These are phyloP conservation scores for Globisporangium abappressorium DNA, from an alignment of 352 stramenopile species.

Conservation along the genomic window DNA sequence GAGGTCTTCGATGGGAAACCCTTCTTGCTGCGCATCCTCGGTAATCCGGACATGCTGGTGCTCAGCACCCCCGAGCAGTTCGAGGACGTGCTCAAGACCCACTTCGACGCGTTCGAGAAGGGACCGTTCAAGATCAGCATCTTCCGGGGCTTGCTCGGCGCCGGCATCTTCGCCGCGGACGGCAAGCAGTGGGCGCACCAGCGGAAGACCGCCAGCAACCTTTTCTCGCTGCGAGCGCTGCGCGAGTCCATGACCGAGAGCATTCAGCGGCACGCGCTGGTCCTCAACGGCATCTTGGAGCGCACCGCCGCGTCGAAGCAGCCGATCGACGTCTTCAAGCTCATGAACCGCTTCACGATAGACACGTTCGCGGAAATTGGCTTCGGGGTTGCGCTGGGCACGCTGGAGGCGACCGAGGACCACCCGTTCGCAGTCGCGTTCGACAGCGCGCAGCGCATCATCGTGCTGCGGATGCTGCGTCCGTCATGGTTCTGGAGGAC, in stretches of 20 bases:
- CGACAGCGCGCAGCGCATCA: constrained; percentile 27
- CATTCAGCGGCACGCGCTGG: constrained; percentile 23
- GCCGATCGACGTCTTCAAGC: constrained; percentile 30
- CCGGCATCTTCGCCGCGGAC: constrained; percentile 27
- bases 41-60: not conserved
- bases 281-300: constrained; percentile 19
- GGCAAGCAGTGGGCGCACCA: constrained; percentile 29
- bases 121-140: not conserved
- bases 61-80: not conserved
- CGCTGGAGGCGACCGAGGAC: constrained; percentile 16
- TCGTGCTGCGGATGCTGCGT: constrained; percentile 33
- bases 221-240: constrained; percentile 30
- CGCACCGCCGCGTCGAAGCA: constrained; percentile 2
- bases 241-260: constrained; percentile 24
- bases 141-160: not conserved
- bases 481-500: constrained; percentile 43
- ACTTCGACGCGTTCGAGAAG: not conserved
- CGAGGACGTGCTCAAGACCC: not conserved
- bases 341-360: constrained; percentile 50
- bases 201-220: constrained; percentile 26
- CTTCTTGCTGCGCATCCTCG: not conserved
- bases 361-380: constrained; percentile 47
- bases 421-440: constrained; percentile 34
- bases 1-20: not conserved
- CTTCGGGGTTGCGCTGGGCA: constrained; percentile 27